These are phyloP conservation scores for Ceratocystis smalleyi DNA, from an alignment of 2,329 filamentous ascomycete species.

Conservation along the genomic window DNA sequence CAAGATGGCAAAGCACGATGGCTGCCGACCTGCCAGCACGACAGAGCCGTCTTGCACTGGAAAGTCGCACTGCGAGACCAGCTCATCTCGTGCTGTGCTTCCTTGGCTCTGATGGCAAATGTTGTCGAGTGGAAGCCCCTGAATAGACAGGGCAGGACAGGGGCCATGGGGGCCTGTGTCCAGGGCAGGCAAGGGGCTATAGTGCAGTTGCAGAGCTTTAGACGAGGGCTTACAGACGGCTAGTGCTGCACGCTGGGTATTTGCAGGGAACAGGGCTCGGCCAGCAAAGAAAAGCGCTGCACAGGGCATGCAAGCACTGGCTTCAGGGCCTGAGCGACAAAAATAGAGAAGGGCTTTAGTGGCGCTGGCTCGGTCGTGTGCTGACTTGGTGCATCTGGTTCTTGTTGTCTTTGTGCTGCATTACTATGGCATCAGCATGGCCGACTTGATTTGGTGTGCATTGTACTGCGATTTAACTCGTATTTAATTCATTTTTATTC, in stretches of 20 bases:
- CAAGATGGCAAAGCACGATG: not conserved
- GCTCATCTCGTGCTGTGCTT: conserved; percentile 1
- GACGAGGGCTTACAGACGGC: too few relatives aligned
- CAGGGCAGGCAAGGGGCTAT: not conserved
- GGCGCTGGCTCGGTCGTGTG: too few relatives aligned
- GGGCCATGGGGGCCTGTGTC: too few relatives aligned
- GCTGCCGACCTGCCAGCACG: not conserved
- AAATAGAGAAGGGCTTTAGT: too few relatives aligned
- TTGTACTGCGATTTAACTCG: not conserved
- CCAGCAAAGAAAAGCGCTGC: too few relatives aligned
- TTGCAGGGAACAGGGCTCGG: not conserved
- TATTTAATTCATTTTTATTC: not conserved
- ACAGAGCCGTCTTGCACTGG: too few relatives aligned
- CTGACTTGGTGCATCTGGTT: too few relatives aligned
- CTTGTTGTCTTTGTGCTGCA: not conserved
- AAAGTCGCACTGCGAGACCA: not conserved
- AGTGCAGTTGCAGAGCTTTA: too few relatives aligned
- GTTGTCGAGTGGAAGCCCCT: not conserved
- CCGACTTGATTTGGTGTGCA: not conserved
- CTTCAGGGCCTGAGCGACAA: too few relatives aligned
- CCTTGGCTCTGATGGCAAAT: not conserved
- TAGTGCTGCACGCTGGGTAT: not conserved
- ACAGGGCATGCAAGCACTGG: too few relatives aligned
- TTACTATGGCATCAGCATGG: not conserved
- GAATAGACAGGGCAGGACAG: not conserved